Percentiles rank a stretch among this genome's conserved stretches.
These are phyloP conservation scores for Thraustotheca clavata DNA, from an alignment of 352 stramenopile genomes.

Conservation along the genomic window DNA sequence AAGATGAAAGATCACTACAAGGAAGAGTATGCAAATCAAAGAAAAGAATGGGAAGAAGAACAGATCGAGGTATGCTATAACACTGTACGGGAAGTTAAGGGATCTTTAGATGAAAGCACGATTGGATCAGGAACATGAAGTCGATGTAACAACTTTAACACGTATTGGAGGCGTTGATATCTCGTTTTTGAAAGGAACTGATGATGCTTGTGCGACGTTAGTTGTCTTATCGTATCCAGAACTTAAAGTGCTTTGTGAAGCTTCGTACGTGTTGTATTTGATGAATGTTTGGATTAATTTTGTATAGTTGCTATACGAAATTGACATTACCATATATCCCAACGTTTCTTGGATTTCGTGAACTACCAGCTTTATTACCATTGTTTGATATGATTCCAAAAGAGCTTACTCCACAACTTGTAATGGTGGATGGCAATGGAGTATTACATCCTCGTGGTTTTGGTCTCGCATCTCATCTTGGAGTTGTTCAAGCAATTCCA, in stretches of 20 bases:
- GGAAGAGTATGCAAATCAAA: too few relatives aligned
- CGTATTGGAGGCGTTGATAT: constrained; percentile 73
- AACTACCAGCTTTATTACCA: constrained; percentile 60
- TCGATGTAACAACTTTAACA: constrained; percentile 22
- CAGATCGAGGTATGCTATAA: constrained; percentile 2
- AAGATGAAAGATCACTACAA: too few relatives aligned
- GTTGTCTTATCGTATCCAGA: constrained; percentile 67
- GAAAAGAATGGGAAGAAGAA: not conserved
- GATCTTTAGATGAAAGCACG: constrained; percentile 7
- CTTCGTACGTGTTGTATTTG: constrained; percentile 28
- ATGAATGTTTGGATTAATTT: not conserved
- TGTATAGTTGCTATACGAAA: constrained; percentile 45
- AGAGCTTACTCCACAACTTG: constrained; percentile 75
- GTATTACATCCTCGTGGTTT: constrained; percentile 85
- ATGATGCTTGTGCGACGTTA: constrained; percentile 66
- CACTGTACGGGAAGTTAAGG: too few relatives aligned
- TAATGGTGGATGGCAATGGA: constrained; percentile 90
- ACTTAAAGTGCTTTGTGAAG: constrained; percentile 61
- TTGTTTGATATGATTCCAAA: constrained; percentile 33
- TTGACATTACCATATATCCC: constrained; percentile 73
- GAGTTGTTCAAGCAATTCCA: constrained; percentile 79
- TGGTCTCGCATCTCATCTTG: constrained; percentile 90
- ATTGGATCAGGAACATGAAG: not conserved
- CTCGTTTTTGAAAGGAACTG: constrained; percentile 73
- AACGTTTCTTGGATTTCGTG: constrained; percentile 73